These are phyloP conservation scores for Xylaria longipes DNA, from an alignment of 495 filamentous ascomycete species.

Conservation along the genomic window DNA sequence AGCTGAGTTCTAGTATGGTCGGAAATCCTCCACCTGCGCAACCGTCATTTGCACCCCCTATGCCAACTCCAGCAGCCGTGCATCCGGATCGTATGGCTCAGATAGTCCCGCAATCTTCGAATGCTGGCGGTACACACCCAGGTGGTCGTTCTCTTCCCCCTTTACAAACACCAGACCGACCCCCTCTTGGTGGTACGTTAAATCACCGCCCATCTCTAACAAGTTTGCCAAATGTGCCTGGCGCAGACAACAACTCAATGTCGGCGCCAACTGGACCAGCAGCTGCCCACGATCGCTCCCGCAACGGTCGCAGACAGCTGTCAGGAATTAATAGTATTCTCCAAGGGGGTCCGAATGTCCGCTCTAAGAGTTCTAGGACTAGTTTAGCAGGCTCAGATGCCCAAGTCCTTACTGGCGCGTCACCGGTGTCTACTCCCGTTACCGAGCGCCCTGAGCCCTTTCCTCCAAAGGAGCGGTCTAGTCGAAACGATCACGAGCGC, in stretches of 20 bases:
- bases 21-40: constrained; percentile 31
- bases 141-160: constrained; percentile 38
- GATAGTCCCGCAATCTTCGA: constrained; percentile 33
- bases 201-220: constrained; percentile 42
- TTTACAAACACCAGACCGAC: constrained; percentile 38
- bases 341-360: constrained; percentile 45
- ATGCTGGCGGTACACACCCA: constrained; percentile 31
- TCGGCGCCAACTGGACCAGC: constrained; percentile 57
- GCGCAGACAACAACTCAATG: constrained; percentile 41
- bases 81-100: constrained; percentile 60
- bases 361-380: constrained; percentile 46
- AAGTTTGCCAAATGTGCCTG: constrained; percentile 32
- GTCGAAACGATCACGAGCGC: constrained; percentile 52
- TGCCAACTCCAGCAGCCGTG: constrained; percentile 41
- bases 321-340: constrained; percentile 60
- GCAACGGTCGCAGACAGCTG: constrained; percentile 54
- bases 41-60: constrained; percentile 33
- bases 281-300: constrained; percentile 50
- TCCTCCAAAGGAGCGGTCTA: constrained; percentile 38
- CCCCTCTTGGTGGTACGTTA: constrained; percentile 24
- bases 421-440: constrained; percentile 52
- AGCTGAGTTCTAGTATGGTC: constrained; percentile 38
- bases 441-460: constrained; percentile 51
- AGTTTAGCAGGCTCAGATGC: constrained; percentile 54
- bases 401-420: constrained; percentile 55